phyloP scores from a whole-genome alignment of 176 grass and related monocot genomes.

The Triticum dicoccoides region DNA sequence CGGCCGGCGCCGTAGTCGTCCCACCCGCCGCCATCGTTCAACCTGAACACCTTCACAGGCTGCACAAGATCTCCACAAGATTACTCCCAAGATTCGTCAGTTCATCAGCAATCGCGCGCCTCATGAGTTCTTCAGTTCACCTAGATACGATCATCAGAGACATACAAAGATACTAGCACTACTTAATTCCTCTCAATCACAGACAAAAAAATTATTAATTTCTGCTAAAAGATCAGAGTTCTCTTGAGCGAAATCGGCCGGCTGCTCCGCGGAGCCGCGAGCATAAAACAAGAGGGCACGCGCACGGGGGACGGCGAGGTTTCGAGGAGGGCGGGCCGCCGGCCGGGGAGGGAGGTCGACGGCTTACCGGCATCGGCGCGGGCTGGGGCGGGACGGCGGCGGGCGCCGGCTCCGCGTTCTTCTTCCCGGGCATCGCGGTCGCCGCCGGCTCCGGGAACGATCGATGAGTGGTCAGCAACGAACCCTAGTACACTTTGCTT shows the following conservation, averaged over 20 bases:
- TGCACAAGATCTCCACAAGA: constrained; percentile 3
- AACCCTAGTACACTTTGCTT: not conserved
- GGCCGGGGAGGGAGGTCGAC: not conserved
- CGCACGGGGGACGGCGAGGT: not conserved
- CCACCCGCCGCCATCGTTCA: constrained; percentile 46
- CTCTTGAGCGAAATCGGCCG: not conserved
- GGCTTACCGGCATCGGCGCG: not conserved
- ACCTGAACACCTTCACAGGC: constrained; percentile 47
- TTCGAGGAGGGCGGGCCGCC: not conserved
- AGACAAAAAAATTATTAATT: not conserved
- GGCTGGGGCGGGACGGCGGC: not conserved
- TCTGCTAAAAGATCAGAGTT: not conserved
- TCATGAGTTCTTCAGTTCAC: not conserved
- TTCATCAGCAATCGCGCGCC: not conserved
- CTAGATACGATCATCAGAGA: not conserved
- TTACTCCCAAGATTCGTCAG: not conserved
- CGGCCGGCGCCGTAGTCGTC: constrained; percentile 45
- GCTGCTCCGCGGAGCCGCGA: not conserved
- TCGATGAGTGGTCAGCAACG: no score
- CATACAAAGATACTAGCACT: no score
- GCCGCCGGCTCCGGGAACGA: not conserved
- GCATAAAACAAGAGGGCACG: not conserved
- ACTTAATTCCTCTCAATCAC: not conserved
- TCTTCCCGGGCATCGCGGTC: not conserved
- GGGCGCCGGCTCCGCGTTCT: not conserved